These are phyloP conservation scores for Suillus subalutaceus DNA, from an alignment of 768 basidiomycete species.

Conservation along the genomic window DNA sequence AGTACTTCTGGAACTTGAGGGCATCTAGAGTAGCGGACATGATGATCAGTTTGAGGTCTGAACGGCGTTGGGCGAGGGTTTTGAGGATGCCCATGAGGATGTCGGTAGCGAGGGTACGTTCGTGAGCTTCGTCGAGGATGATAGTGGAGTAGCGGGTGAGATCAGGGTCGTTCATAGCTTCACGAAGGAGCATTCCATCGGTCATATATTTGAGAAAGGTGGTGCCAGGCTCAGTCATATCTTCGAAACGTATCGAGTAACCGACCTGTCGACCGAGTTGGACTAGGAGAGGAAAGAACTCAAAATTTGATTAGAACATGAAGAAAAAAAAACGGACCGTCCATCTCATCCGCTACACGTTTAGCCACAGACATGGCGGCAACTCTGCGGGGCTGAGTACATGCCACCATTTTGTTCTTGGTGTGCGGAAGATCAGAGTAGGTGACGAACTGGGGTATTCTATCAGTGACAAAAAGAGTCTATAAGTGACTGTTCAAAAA, in stretches of 20 bases:
- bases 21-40: constrained; percentile 99
- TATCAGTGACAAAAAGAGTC: constrained; percentile 38
- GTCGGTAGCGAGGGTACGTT: constrained; percentile 96
- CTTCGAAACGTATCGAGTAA: constrained; percentile 98
- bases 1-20: constrained; percentile 96
- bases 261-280: constrained; percentile 93
- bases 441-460: constrained; percentile 96
- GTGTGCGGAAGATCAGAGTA: constrained; percentile 92
- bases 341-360: constrained; percentile 99
- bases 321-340: constrained; percentile 57
- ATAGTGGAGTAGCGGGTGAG: constrained; percentile 95
- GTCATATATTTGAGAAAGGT: constrained; percentile 99
- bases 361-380: constrained; percentile 98
- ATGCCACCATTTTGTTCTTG: constrained; percentile 90
- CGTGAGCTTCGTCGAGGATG: constrained; percentile 98
- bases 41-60: constrained; percentile 94
- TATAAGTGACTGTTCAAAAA: constrained; percentile 28
- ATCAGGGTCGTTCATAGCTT: constrained; percentile 96
- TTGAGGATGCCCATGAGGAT: constrained; percentile 98
- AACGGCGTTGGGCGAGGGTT: constrained; percentile 74
- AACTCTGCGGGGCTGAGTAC: constrained; percentile 95
- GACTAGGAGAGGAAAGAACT: constrained; percentile 48
- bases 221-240: constrained; percentile 75
- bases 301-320: not conserved
- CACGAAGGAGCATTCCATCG: constrained; percentile 99